These are phyloP conservation scores for Trametes versicolor DNA, from an alignment of 1,284 basidiomycete species.

Conservation along the genomic window DNA sequence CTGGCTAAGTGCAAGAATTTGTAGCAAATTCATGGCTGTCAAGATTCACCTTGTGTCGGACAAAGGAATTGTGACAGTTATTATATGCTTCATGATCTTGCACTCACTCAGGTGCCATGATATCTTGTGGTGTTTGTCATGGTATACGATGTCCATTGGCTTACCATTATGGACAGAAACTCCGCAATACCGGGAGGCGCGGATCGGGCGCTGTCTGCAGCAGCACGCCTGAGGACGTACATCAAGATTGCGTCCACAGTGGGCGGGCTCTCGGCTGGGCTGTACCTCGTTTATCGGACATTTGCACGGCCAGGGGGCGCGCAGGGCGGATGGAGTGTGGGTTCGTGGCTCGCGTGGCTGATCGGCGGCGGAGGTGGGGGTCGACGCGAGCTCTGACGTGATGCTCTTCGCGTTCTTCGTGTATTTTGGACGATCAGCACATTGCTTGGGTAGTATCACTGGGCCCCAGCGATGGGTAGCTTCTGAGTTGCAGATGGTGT, in stretches of 20 bases:
- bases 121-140: too few relatives aligned
- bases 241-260: constrained; percentile 74
- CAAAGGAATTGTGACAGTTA: too few relatives aligned
- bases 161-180: constrained; percentile 51
- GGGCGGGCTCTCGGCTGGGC: constrained; percentile 74
- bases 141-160: constrained; percentile 26
- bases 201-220: constrained; percentile 76
- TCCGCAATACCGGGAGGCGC: constrained; percentile 80
- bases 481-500: constrained; percentile 20
- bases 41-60: too few relatives aligned
- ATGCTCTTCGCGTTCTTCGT: constrained; percentile 26
- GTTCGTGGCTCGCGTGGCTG: constrained; percentile 68
- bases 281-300: constrained; percentile 75
- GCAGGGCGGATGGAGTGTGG: constrained; percentile 59
- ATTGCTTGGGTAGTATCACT: constrained; percentile 15
- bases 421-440: constrained; percentile 15
- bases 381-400: constrained; percentile 44
- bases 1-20: too few relatives aligned
- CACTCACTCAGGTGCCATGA: too few relatives aligned
- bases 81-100: too few relatives aligned
- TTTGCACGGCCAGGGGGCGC: constrained; percentile 66
- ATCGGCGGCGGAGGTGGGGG: constrained; percentile 54
- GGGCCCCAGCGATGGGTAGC: constrained; percentile 18
- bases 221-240: constrained; percentile 73
- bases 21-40: too few relatives aligned